phyloP scores from a whole-genome alignment of 106 monocot species.

The Cymbidium sinense region DNA sequence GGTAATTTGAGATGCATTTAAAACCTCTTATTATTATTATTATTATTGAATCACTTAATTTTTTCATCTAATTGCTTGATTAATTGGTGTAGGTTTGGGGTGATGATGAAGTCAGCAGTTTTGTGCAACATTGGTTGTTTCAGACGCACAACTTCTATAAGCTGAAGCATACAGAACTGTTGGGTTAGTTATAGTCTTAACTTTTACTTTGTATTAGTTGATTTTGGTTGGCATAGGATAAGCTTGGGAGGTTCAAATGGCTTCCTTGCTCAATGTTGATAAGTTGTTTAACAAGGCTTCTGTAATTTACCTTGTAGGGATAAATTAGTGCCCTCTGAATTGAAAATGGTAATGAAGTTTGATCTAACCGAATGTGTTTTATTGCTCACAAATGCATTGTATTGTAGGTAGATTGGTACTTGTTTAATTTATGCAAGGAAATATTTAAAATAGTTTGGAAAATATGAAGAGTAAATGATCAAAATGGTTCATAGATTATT shows the following conservation, averaged over 20 bases:
- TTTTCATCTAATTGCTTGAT: not conserved
- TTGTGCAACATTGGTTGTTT: constrained; percentile 12
- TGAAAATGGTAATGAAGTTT: not conserved
- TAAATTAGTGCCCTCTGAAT: not conserved
- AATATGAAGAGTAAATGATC: no score
- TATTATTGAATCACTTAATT: not conserved
- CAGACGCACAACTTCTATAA: not conserved
- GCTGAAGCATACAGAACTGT: not conserved
- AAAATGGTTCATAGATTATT: no score
- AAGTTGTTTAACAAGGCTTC: not conserved
- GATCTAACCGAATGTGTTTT: not conserved
- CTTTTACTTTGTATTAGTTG: not conserved
- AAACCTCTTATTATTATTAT: not conserved
- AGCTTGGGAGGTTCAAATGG: no score
- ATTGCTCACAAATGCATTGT: not conserved
- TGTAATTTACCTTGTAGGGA: not conserved
- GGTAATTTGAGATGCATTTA: no score
- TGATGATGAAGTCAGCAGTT: constrained; percentile 6
- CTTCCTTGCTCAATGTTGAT: no score
- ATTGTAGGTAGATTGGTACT: no score
- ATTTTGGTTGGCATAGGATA: not conserved
- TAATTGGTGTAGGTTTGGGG: constrained; percentile 2
- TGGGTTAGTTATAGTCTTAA: not conserved
- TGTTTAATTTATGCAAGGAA: no score
- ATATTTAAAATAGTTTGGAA: no score